These are phyloP conservation scores for Nicotiana attenuata DNA, from an alignment of 257 asterid genomes.

Conservation along the genomic window DNA sequence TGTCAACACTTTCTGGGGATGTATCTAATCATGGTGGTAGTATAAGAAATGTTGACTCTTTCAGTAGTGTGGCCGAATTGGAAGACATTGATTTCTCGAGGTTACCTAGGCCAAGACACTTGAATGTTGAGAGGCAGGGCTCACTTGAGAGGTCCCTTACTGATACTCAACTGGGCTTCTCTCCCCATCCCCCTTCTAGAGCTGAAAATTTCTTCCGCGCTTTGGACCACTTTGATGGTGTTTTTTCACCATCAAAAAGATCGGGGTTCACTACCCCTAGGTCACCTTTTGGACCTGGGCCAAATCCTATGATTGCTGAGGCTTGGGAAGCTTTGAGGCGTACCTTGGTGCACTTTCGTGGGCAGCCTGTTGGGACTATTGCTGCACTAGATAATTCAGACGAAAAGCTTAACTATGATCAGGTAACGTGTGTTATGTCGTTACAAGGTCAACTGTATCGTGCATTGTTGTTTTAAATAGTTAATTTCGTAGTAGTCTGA, in stretches of 20 bases:
- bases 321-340: constrained; percentile 75
- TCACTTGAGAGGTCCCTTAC: constrained; percentile 58
- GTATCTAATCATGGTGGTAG: constrained; percentile 28
- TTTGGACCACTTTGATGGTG: constrained; percentile 41
- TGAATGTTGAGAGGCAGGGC: constrained; percentile 60
- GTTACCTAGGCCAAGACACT: constrained; percentile 36
- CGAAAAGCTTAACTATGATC: constrained; percentile 83
- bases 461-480: not conserved
- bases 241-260: constrained; percentile 44
- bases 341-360: constrained; percentile 68
- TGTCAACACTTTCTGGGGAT: constrained; percentile 37
- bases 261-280: constrained; percentile 59
- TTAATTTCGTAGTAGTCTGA: not conserved
- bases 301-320: constrained; percentile 61
- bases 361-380: constrained; percentile 80
- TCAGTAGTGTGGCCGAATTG: constrained; percentile 29
- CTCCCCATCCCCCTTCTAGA: constrained; percentile 58
- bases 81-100: constrained; percentile 58
- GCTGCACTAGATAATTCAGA: constrained; percentile 79
- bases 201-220: constrained; percentile 39
- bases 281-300: constrained; percentile 39
- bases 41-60: constrained; percentile 32
- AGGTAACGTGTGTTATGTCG: constrained; percentile 30
- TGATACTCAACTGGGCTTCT: constrained; percentile 37
- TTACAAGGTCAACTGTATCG: not conserved